Evolutionary conservation across 441 rosid genomes (phyloP), one percentile per base, ranked within the genome.

Genomic region (Croton setiger): DNA sequence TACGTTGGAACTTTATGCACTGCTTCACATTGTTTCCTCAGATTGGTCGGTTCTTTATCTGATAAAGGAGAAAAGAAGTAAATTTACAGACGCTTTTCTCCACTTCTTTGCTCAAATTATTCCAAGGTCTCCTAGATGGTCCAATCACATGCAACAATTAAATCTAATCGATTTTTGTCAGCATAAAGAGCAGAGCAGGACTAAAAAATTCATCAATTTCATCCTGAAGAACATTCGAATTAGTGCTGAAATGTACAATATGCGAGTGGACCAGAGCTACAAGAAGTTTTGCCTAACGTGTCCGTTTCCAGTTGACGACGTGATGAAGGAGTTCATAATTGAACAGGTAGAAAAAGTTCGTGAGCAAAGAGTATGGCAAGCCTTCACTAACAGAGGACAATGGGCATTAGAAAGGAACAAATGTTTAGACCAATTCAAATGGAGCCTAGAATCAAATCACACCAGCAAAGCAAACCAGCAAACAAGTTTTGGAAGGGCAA

Each of bases 291-390:
- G 63, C 10, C 5, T 43, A 15, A 55, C 62, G n/a, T n/a, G n/a
- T n/a, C n/a, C n/a, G n/a, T n/a, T n/a, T n/a, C n/a, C n/a, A 67
- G 41, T 55, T 67, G 51, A 39, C 4, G 23, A 4, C 3, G 3
- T 4, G 8, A 1, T 67, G 52, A 67, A 67, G 63, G 43, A 52
- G 27, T 1, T 67, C 17, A 55, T 67, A 43, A 55, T 67, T 31
- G 23, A 55, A 44, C 52, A 55, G 58, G 56, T 67, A 43, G 63
- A 67, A 41, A 53, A 67, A n/a, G 70, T 55, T 9, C 36, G 41
- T 0, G 70, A 53, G 14, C 70, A 67, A 39, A 56, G 70, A 56
- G 70, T 67, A 43, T 67, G 70, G 70, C 62, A 67, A 18, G 62
- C 70, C 0, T 67, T 67, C 52, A 67, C 39, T 37, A 67, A 67